Conservation (phyloP, 2,329 filamentous ascomycete genomes). For the Chalaropsis thielavioides region DNA sequence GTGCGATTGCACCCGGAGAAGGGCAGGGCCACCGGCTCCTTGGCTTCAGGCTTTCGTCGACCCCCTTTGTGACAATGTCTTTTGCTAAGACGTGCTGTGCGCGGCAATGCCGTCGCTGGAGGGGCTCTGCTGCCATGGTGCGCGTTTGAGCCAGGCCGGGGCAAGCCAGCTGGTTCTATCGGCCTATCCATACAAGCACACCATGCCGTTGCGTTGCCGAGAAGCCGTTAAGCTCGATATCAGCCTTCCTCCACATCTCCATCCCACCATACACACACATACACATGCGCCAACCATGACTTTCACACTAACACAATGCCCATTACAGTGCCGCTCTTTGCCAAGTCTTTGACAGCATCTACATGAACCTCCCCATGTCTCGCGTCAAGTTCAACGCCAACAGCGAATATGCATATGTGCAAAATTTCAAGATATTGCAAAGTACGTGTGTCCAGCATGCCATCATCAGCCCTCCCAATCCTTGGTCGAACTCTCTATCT, state of each 20-base stretch:
- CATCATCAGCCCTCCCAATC: no score
- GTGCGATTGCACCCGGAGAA: constrained; percentile 20
- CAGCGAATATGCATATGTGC: constrained; percentile 89
- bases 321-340: constrained; percentile 70
- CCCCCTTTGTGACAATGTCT: neutral
- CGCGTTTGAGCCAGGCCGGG: neutral
- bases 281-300: neutral
- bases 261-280: neutral
- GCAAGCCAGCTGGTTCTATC: neutral
- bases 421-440: constrained; percentile 97
- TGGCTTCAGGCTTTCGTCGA: neutral
- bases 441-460: constrained; percentile 42
- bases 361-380: constrained; percentile 84
- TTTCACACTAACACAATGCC: constrained; percentile 6
- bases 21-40: neutral
- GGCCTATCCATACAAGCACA: neutral
- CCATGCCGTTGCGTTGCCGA: neutral
- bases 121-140: neutral
- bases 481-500: neutral
- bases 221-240: neutral
- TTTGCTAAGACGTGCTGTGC: neutral
- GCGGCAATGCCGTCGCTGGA: neutral
- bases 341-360: constrained; percentile 98
- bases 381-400: constrained; percentile 98
- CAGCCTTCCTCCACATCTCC: neutral